These are phyloP conservation scores for Stipa capillata DNA, from an alignment of 176 grass and related monocot genomes.

Conservation along the genomic window DNA sequence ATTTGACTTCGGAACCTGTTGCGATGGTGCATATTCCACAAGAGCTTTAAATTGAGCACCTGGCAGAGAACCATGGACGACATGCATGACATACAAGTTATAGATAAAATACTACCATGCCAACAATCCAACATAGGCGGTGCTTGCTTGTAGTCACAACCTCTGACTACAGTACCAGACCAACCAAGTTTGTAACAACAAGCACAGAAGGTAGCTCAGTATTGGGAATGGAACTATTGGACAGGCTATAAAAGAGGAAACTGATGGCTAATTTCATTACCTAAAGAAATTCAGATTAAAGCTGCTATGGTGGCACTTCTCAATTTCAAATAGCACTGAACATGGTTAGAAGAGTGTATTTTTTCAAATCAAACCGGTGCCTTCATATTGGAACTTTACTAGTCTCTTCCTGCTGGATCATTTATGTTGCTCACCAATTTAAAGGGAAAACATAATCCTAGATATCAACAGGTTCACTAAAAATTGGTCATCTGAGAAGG, in stretches of 20 bases:
- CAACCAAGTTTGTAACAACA: background rate
- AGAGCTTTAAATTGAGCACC: conserved; percentile 94
- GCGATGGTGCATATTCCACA: conserved; percentile 92
- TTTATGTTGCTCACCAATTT: background rate
- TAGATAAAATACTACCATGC: background rate
- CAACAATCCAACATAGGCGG: background rate
- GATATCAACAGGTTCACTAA: background rate
- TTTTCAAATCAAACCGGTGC: background rate
- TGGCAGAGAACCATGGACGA: conserved; percentile 20
- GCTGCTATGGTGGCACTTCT: background rate
- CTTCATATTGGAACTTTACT: background rate
- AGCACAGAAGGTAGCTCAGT: background rate
- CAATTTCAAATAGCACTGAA: no score
- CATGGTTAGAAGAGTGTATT: background rate
- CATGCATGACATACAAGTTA: conserved; percentile 19
- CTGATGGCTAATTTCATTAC: background rate
- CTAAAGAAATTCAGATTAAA: background rate
- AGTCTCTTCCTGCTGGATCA: background rate
- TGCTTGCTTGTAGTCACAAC: background rate
- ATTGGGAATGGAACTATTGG: background rate
- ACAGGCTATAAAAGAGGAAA: background rate
- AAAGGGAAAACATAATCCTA: background rate
- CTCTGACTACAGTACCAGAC: background rate
- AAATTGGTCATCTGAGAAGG: background rate
- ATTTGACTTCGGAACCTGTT: conserved; percentile 61